These are phyloP conservation scores for Seiridium unicorne DNA, from an alignment of 2,329 filamentous ascomycete genomes.

Conservation along the genomic window DNA sequence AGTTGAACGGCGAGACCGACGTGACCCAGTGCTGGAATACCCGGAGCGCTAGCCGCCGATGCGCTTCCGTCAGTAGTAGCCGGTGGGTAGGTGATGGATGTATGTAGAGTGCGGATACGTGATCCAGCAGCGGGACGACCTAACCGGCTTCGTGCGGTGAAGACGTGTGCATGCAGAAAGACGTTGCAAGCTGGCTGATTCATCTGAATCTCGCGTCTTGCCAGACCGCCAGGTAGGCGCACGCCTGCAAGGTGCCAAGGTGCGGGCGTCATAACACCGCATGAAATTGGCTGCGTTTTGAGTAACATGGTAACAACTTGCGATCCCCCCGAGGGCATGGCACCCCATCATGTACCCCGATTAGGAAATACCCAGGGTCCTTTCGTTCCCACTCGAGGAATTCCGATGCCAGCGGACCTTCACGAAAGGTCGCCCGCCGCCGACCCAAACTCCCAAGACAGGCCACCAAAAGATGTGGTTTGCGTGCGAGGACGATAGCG, in stretches of 20 bases:
- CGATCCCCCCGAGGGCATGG: neutral
- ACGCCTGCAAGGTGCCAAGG: neutral
- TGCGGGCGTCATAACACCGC: neutral
- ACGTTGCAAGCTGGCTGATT: neutral
- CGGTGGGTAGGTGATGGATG: no score
- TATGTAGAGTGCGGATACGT: neutral
- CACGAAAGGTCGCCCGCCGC: neutral
- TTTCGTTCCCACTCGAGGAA: neutral
- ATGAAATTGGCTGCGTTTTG: neutral
- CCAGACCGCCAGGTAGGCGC: conserved; percentile 11
- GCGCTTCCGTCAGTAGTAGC: no score
- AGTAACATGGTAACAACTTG: conserved; percentile 8
- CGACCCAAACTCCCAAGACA: neutral
- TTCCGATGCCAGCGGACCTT: neutral
- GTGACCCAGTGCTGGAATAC: neutral
- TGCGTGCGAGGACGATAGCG: neutral
- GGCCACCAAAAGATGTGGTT: neutral
- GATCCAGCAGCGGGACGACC: neutral
- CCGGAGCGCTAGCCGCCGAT: neutral
- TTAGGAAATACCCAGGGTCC: neutral
- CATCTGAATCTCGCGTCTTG: neutral
- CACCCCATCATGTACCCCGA: neutral
- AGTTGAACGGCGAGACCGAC: conserved; percentile 4
- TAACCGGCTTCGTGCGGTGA: neutral
- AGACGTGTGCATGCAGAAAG: neutral